Evolutionary conservation across 2,329 filamentous ascomycete species (phyloP), one percentile per base, ranked within the genome.

Genomic region (Botrytis pseudocinerea): DNA sequence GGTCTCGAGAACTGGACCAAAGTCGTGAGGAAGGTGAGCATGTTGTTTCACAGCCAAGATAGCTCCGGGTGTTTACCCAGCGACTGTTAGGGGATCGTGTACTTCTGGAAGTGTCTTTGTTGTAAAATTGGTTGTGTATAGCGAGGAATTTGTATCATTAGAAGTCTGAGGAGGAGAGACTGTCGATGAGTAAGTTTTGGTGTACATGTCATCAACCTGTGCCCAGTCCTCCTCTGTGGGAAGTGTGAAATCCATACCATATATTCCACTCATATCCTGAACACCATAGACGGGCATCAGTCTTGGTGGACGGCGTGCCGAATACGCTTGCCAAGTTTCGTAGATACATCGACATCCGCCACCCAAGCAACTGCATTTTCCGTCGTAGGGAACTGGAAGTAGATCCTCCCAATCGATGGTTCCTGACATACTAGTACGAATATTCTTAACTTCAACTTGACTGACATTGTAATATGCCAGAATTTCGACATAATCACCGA

Each of bases 281-380:
- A 44, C 18, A 32, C 28, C 32, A 40, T 38, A 22, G 20, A 51
- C 25, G 5, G 46, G 48, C 35, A 54, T 28, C 32, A 25, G 22
- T 28, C 42, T 63, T 44, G 28, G 40, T 14, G 65, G 28, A 51
- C 22, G 61, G 10, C 71, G 71, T 20, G 35, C 28, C n/a, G 35
- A 54, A 48, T 48, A 73, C 14, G 20, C 59, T 42, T 73, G 54
- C 32, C 48, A 54, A 12, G 57, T 69, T 25, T 73, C 71, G 25
- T 73, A 73, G 32, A 73, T 16, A 44, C 64, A 73, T 63, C 64
- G 71, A 46, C 71, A 72, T 44, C 9, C 40, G 6, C 32, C 62
- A 35, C 6, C 12, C 8, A 28, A 22, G 46, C 70, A 72, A 4
- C n/a, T 28, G 40, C 70, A 72, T n/a, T 28, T 68, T 16, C 64